Evolutionary conservation across 345 rosid genomes (phyloP), one percentile per base, ranked within the genome.

Genomic region (Geranium brycei): DNA sequence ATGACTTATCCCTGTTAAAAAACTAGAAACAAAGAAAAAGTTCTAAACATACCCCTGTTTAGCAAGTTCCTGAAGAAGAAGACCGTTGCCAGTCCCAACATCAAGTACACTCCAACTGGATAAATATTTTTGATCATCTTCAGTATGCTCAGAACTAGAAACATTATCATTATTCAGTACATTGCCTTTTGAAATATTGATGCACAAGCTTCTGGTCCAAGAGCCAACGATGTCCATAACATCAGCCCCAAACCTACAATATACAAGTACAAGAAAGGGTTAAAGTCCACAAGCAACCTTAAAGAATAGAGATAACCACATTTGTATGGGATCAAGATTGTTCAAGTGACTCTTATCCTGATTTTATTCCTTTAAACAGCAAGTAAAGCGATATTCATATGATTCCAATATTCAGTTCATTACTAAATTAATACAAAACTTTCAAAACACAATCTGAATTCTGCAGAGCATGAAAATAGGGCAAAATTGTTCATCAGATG

Each of bases 51-150:
- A 93, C 99, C 99, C 99, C 70, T 75, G 88, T 78, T 90, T 93
- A 73, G 91, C 82, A 80, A 93, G 90, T 79, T 86, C 89, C 71
- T 93, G 99, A 74, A 90, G 99, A 41, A 93, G 93, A 65, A 93
- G 77, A 66, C 97, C 99, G 74, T 93, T 93, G 67, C 97, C 97
- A 17, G 97, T 93, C 73, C 99, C 99, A 72, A 93, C 72, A 68
- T 93, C 99, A 71, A 93, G 99, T 59, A 90, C 91, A 79, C 82
- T 87, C 99, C 99, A 90, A 70, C 65, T 47, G 73, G 86, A 77
- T 83, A 93, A 77, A 76, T 74, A 77, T 68, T 86, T 82, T 53
- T 78, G 81, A 68, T 31, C 79, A 61, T 79, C 82, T 66, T 81
- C 86, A 76, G 72, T 73, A 55, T 71, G 66, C 63, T 83, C 84